Evolutionary conservation across 495 filamentous ascomycete genomes (phyloP).

Genomic region (Physcia stellaris): DNA sequence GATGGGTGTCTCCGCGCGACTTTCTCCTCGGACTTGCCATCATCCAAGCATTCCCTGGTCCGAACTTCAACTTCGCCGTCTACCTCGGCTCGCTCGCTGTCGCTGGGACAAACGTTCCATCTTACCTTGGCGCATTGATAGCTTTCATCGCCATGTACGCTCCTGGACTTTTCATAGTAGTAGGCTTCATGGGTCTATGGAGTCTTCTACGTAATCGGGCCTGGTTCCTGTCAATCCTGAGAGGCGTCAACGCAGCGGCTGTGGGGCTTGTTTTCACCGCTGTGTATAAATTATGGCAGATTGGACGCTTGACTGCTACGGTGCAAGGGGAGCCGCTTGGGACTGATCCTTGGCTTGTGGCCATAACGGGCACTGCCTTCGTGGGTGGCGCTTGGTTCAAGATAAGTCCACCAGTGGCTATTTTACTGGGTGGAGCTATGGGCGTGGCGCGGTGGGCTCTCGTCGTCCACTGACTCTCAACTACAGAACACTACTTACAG

Average conservation of each 20-base stretch:
- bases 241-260: constrained; percentile 64
- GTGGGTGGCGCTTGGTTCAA: constrained; percentile 15
- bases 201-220: constrained; percentile 36
- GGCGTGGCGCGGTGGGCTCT: constrained; percentile 8
- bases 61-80: constrained; percentile 82
- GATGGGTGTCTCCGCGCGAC: constrained; percentile 67
- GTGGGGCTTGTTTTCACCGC: constrained; percentile 74
- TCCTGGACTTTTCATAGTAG: constrained; percentile 51
- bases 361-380: constrained; percentile 14
- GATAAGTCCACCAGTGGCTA: constrained; percentile 12
- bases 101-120: constrained; percentile 20
- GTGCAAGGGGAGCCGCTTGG: constrained; percentile 18
- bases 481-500: too few species aligned
- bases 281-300: constrained; percentile 72
- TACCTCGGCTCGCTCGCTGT: constrained; percentile 55
- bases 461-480: background rate
- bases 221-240: constrained; percentile 41
- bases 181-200: constrained; percentile 63
- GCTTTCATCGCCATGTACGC: constrained; percentile 58
- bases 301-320: constrained; percentile 50
- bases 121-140: constrained; percentile 46
- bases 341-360: constrained; percentile 17
- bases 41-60: constrained; percentile 73
- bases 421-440: constrained; percentile 12
- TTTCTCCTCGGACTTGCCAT: constrained; percentile 74